Evolutionary conservation across 2,329 filamentous ascomycete genomes (phyloP).

Genomic region (Aspergillus proliferans): DNA sequence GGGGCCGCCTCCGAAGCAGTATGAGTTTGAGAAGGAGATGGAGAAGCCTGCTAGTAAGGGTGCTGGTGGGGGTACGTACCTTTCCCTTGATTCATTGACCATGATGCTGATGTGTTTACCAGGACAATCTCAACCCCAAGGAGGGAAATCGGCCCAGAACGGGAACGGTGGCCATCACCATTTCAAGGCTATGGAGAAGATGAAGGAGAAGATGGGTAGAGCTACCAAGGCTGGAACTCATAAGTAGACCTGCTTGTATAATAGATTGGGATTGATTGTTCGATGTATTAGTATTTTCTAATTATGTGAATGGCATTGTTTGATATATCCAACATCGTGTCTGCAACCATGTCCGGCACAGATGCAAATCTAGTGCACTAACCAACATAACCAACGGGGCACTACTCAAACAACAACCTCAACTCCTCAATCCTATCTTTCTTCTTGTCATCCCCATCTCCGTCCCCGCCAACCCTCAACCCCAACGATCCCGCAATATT

Average conservation of each 20-base stretch:
- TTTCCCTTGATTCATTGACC: not conserved
- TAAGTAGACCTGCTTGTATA: too few species aligned
- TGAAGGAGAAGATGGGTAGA: slow-evolving; percentile 31
- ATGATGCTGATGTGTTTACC: not conserved
- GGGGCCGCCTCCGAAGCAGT: slow-evolving; percentile 16
- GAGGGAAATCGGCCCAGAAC: not conserved
- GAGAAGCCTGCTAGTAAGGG: slow-evolving; percentile 9
- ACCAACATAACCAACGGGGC: not conserved
- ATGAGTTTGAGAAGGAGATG: slow-evolving; percentile 24
- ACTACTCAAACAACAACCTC: slow-evolving; percentile 64
- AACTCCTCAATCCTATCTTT: slow-evolving; percentile 88
- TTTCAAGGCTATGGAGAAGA: slow-evolving; percentile 13
- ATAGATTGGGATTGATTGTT: not conserved
- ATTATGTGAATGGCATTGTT: too few species aligned
- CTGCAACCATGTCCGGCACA: too few species aligned
- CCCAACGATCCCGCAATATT: slow-evolving; percentile 83
- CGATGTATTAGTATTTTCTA: not conserved
- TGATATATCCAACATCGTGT: too few species aligned
- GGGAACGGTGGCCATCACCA: not conserved
- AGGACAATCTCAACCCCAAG: not conserved
- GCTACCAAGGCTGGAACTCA: slow-evolving; percentile 11
- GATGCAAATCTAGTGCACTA: not conserved
- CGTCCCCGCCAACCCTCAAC: slow-evolving; percentile 91
- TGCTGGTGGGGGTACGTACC: slow-evolving; percentile 4
- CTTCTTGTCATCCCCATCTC: slow-evolving; percentile 84